These are phyloP conservation scores for Zalaria sp. DNA, from an alignment of 2,329 filamentous ascomycete genomes.

Conservation along the genomic window DNA sequence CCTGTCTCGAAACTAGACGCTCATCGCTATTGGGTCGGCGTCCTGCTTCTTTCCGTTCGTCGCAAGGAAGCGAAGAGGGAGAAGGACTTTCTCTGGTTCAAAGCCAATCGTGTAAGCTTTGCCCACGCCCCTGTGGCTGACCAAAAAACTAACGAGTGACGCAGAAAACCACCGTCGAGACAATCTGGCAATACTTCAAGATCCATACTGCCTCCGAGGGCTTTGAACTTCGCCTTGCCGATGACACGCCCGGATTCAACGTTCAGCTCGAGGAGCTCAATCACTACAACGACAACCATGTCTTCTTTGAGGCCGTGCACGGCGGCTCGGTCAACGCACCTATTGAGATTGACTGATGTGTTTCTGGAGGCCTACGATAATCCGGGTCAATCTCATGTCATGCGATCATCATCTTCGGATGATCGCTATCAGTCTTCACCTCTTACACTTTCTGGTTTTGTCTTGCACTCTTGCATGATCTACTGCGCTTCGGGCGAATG, in stretches of 20 bases:
- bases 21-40: conserved; percentile 20
- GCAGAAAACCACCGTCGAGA: conserved; percentile 16
- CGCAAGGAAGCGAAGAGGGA: conserved; percentile 6
- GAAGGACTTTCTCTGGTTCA: conserved; percentile 19
- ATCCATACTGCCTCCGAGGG: conserved; percentile 6
- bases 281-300: conserved; percentile 15
- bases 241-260: conserved; percentile 9
- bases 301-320: conserved; percentile 14
- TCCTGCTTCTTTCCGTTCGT: conserved; percentile 10
- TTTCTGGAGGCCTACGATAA: too few relatives aligned
- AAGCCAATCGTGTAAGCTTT: conserved; percentile 11
- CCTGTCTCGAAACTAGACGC: conserved; percentile 10
- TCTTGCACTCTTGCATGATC: too few relatives aligned
- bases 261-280: conserved; percentile 15
- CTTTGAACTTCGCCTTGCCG: conserved; percentile 12
- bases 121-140: not conserved
- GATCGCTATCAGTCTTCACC: too few relatives aligned
- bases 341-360: conserved; percentile 1
- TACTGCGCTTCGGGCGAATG: too few relatives aligned
- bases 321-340: not conserved
- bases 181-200: conserved; percentile 14
- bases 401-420: too few relatives aligned
- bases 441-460: too few relatives aligned
- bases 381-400: too few relatives aligned
- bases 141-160: not conserved